Percentiles rank a stretch among this genome's conserved stretches.
Evolutionary conservation across 2,329 filamentous ascomycete genomes (phyloP).

Genomic region (Penicillium sp.): DNA sequence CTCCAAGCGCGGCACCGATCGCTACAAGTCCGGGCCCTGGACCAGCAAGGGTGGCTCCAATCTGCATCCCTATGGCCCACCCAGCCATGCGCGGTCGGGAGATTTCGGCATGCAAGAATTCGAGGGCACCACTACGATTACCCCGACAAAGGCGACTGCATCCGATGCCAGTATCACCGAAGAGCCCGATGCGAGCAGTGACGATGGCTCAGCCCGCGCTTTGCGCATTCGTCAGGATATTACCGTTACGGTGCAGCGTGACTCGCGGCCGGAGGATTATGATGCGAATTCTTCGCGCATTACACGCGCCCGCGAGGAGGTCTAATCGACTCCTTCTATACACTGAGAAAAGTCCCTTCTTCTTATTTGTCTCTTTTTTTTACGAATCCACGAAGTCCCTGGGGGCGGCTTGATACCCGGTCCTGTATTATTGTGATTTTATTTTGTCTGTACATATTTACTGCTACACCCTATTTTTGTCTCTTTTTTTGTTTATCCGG

Average conservation of each 20-base stretch:
- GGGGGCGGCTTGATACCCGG: conserved; percentile 21
- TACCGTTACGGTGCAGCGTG: conserved; percentile 34
- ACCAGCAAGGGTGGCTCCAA: conserved; percentile 31
- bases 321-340: conserved; percentile 4
- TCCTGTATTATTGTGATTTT: background rate
- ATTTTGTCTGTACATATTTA: conserved; percentile 18
- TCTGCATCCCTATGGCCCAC: conserved; percentile 29
- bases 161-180: conserved; percentile 34
- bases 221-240: conserved; percentile 43
- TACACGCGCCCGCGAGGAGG: conserved; percentile 15
- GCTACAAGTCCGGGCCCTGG: conserved; percentile 36
- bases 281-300: conserved; percentile 13
- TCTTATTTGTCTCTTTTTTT: background rate
- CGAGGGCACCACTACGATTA: conserved; percentile 26
- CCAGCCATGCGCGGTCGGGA: conserved; percentile 29
- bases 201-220: conserved; percentile 40
- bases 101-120: conserved; percentile 36
- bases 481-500: background rate
- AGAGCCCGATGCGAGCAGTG: conserved; percentile 33
- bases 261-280: conserved; percentile 17
- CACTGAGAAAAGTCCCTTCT: background rate
- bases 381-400: conserved; percentile 17
- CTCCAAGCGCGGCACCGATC: conserved; percentile 35
- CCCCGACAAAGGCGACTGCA: conserved; percentile 28
- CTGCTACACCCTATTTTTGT: conserved; percentile 1